Evolutionary conservation across 306 rosid genomes (phyloP).

Genomic region (Prunus campanulata): DNA sequence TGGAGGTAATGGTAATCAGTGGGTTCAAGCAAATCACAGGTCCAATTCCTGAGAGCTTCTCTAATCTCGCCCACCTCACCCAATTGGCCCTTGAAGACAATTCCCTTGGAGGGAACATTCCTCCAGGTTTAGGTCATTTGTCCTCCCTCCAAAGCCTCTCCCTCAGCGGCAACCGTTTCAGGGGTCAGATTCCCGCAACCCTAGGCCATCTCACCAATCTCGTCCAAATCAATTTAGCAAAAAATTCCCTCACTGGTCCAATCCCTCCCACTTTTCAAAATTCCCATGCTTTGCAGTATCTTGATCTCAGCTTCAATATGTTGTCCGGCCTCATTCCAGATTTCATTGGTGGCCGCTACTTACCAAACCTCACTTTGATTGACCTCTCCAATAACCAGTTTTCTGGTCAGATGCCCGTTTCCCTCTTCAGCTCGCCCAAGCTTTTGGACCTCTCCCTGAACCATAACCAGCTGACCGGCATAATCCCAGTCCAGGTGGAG

Average conservation of each 20-base stretch:
- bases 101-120: slow-evolving; percentile 70
- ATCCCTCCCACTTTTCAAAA: slow-evolving; percentile 57
- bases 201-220: slow-evolving; percentile 59
- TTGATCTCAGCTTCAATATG: slow-evolving; percentile 78
- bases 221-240: slow-evolving; percentile 62
- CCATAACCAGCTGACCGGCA: slow-evolving; percentile 73
- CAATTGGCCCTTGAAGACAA: slow-evolving; percentile 76
- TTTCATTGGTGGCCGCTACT: slow-evolving; percentile 47
- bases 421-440: slow-evolving; percentile 59
- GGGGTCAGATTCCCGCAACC: slow-evolving; percentile 72
- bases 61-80: slow-evolving; percentile 65
- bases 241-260: slow-evolving; percentile 62
- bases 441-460: slow-evolving; percentile 73
- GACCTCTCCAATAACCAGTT: slow-evolving; percentile 78
- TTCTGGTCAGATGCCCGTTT: slow-evolving; percentile 62
- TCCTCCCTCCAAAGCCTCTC: slow-evolving; percentile 68
- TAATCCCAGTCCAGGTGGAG: slow-evolving; percentile 66
- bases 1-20: slow-evolving; percentile 76
- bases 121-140: slow-evolving; percentile 67
- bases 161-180: slow-evolving; percentile 66
- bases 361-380: slow-evolving; percentile 48
- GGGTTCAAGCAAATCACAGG: slow-evolving; percentile 85
- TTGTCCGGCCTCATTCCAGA: slow-evolving; percentile 65
- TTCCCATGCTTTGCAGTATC: slow-evolving; percentile 50
- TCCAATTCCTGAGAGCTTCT: slow-evolving; percentile 64